Percentiles rank a stretch among this genome's conserved stretches.
These are phyloP conservation scores for Brettanomyces anomalus DNA, from an alignment of 805 yeast species.

Conservation along the genomic window DNA sequence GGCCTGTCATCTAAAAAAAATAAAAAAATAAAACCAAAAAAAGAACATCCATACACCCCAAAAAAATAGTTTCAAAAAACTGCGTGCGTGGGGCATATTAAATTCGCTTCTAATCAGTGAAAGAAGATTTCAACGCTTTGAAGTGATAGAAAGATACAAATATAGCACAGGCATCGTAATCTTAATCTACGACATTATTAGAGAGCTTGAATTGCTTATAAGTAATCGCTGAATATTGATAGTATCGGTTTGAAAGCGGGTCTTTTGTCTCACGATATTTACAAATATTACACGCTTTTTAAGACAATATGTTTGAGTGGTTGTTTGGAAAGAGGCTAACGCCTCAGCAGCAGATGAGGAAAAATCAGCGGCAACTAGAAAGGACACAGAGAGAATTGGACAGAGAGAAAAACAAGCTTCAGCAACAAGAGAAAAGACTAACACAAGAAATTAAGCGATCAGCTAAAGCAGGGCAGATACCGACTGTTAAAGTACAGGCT, in stretches of 20 bases:
- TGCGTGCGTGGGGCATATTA: too few species aligned
- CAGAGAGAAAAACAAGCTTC: slow-evolving; percentile 78
- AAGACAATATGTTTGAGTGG: slow-evolving; percentile 65
- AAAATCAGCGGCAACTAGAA: slow-evolving; percentile 92
- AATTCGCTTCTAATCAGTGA: too few species aligned
- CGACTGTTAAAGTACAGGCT: slow-evolving; percentile 91
- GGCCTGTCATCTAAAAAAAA: too few species aligned
- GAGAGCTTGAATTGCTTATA: too few species aligned
- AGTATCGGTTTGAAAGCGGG: neutral
- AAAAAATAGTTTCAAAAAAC: too few species aligned
- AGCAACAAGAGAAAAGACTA: slow-evolving; percentile 85
- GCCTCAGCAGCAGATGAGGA: slow-evolving; percentile 90
- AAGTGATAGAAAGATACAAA: too few species aligned
- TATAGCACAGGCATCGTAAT: too few species aligned
- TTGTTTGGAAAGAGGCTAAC: slow-evolving; percentile 88
- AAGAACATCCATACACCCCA: too few species aligned
- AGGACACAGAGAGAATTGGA: slow-evolving; percentile 90
- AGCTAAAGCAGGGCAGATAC: slow-evolving; percentile 83
- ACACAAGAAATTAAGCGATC: slow-evolving; percentile 80
- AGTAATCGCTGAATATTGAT: neutral
- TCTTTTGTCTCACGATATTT: neutral
- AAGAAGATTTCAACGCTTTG: too few species aligned
- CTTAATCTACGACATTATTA: too few species aligned
- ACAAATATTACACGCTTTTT: neutral
- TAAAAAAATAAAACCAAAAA: too few species aligned